Evolutionary conservation across 805 yeast species (phyloP), one percentile per base, ranked within the genome.

Genomic region (Cyberlindnera euphorbiae): DNA sequence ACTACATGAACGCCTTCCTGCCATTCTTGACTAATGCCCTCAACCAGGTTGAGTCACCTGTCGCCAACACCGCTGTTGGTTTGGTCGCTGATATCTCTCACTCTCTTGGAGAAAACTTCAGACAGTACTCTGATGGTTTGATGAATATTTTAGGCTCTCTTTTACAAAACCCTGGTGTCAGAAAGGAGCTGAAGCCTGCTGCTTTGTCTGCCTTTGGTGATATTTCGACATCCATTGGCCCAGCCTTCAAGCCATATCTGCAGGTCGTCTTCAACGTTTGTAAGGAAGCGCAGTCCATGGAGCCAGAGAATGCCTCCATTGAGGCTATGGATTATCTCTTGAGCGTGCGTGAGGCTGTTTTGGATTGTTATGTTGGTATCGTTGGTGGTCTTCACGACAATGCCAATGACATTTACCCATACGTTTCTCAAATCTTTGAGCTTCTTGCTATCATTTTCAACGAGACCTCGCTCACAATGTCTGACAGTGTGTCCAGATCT

Each of bases 161-260:
- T 53, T 69, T 93, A 44, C 77, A 82, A 40, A 75, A 75, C 50
- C 69, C 73, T 28, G 75, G 73, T 38, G 79, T 86, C 14, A 81
- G 81, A 56, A 75, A 85, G 41, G 96, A 87, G 45, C 70, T 90
- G 47, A 80, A 85, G 59, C 96, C 97, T 13, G 72, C 86, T 16
- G 86, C 90, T 19, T 66, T 93, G 47, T 85, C 97, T 10, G 87
- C 95, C 53, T 86, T 93, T 59, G 98, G 98, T 46, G 98, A 93
- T 60, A 76, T 93, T 53, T 97, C 97, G 4, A 75, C 95, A 1
- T 79, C 93, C 11, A 77, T 89, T 43, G 97, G 96, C 4, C 57
- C 71, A 3, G 76, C 71, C 37, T 93, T 90, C 62, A 71, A 72
- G 47, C 86, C 80, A 39, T 93, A 86, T 60, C 63, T 88, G 45